Evolutionary conservation across 2,329 filamentous ascomycete genomes (phyloP), one percentile per base, ranked within the genome.

Genomic region (Ophiostoma australiae): DNA sequence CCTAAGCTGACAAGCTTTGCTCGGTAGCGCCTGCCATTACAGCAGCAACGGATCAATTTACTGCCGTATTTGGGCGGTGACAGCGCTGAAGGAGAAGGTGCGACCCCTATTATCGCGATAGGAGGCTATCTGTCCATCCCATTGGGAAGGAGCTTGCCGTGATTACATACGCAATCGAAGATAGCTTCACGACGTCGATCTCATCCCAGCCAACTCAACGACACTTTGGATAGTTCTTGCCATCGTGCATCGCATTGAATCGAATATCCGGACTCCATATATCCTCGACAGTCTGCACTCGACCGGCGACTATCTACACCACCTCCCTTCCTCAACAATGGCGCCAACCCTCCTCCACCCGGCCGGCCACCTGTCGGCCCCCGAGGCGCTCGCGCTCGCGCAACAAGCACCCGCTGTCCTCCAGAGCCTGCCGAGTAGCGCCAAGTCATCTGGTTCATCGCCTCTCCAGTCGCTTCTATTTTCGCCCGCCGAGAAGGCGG

Each of bases 401-500:
- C 86, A 89, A 76, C 83, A 86, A 80, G 87, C 88, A 73, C 87
- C 87, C 1, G 76, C 76, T 69, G 82, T 89, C 72, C 81, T 90
- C 72, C 80, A 80, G 74, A 86, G 80, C 76, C 85, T 84, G 65
- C 83, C 85, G 7, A 85, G 84, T 73, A 82, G 83, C 35, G 33
- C 20, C 63, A 66, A 23, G 82, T 86, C 72, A 85, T 85, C 15
- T 27, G 39, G 37, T 5, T 80, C 83, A n/a, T 87, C 86, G 41
- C 82, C 85, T 2, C 75, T 89, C 11, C 76, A 78, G 35, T 84
- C 85, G 10, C 78, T 89, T 3, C 84, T 88, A 75, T 44, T 41
- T 31, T 82, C 85, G 0, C 80, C 85, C 1, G 79, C 85, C 39
- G 94, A 97, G 78, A 89, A 89, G 0, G 84, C 91, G 70, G 93